Evolutionary conservation across 768 basidiomycete genomes (phyloP), one percentile per base, ranked within the genome.

Genomic region (Hydnum rufescens): DNA sequence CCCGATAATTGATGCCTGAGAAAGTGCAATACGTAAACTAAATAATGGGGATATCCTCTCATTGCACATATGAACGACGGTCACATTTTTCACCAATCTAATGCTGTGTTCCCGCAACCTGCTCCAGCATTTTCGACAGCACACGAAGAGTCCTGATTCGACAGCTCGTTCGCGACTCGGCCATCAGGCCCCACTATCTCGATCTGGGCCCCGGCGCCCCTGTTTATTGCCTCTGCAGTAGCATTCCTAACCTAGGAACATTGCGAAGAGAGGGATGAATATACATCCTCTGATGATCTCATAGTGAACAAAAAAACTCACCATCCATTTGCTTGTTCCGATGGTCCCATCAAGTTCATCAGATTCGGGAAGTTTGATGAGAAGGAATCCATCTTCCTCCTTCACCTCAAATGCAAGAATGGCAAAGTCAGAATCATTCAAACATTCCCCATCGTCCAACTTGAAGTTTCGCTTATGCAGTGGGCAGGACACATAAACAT

Each of bases 391-490:
- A 2, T 63, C 60, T 8, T 72, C 69, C 47, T 68, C 68, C 46
- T 71, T 70, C 28, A 72, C 73, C 28, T 79, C 73, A 55, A 83
- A 83, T 0, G 76, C 62, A 53, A 79, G 65, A 52, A 82, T 74
- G 49, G 70, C 68, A 63, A 76, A 80, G 4, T 75, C 70, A 22
- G 62, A 57, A 58, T 81, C 77, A 56, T 73, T 78, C 28, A 77
- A 58, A 59, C 80, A 81, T 39, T 68, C 65, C 0, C 81, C 80
- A 2, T 65, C 66, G 2, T 65, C 64, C 23, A 82, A 66, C 8
- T 68, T 65, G 63, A 76, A 82, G 62, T 80, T 80, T 22, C 75
- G 67, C 62, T 80, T 82, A 64, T 80, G 79, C 47, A 80, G 67
- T 1, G 79, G 79, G 58, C 75, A 67, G 3, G 71, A 73, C 50